Evolutionary conservation across 1,284 basidiomycete species (phyloP).

Genomic region (Mycena citricolor): DNA sequence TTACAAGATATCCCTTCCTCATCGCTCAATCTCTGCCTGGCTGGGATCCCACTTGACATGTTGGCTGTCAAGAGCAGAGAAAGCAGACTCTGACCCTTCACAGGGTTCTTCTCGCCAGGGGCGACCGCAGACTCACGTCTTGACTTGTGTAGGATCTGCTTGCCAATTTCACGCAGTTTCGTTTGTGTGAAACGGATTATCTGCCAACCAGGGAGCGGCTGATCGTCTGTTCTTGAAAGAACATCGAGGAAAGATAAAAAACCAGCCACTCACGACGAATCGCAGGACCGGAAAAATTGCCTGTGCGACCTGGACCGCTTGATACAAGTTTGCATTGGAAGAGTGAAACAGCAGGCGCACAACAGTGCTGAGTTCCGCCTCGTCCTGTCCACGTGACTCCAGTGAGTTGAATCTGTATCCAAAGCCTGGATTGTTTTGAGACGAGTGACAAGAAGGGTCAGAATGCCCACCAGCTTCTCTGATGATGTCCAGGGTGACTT

Average conservation of each 20-base stretch:
- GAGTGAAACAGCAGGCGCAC: slow-evolving; percentile 10
- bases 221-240: background rate
- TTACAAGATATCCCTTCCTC: slow-evolving; percentile 74
- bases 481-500: slow-evolving; percentile 15
- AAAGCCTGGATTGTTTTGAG: slow-evolving; percentile 9
- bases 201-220: slow-evolving; percentile 5
- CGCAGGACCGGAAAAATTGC: slow-evolving; percentile 4
- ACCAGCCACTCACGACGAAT: slow-evolving; percentile 13
- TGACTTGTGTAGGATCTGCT: slow-evolving; percentile 41
- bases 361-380: slow-evolving; percentile 4
- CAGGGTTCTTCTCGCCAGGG: slow-evolving; percentile 25
- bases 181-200: background rate
- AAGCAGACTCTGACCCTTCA: slow-evolving; percentile 46
- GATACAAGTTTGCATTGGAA: background rate
- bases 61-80: slow-evolving; percentile 65
- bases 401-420: slow-evolving; percentile 14
- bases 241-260: no score
- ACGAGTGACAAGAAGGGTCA: no score
- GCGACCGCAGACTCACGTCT: slow-evolving; percentile 35
- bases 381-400: background rate
- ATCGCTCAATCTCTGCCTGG: slow-evolving; percentile 63
- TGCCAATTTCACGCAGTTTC: slow-evolving; percentile 37
- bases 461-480: slow-evolving; percentile 12
- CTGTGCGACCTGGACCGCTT: background rate
- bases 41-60: slow-evolving; percentile 55